phyloP scores from a whole-genome alignment of 495 filamentous ascomycete species.

The Durotheca rogersii region DNA sequence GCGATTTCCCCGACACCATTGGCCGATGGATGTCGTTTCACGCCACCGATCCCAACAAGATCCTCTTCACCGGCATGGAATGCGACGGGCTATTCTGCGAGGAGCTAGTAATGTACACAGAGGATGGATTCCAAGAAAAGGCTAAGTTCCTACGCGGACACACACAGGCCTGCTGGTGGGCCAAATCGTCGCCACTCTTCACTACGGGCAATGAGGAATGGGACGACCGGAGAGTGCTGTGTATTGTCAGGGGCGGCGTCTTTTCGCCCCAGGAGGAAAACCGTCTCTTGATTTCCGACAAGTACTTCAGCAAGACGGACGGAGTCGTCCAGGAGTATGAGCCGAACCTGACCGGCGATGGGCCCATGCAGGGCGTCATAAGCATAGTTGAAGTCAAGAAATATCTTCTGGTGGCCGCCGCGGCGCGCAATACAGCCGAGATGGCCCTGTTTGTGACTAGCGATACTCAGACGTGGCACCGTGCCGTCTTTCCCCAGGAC shows the following conservation, averaged over 20 bases:
- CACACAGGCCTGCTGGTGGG: conserved; percentile 78
- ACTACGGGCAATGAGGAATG: conserved; percentile 59
- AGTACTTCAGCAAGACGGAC: conserved; percentile 62
- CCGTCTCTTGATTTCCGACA: conserved; percentile 74
- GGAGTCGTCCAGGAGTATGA: conserved; percentile 61
- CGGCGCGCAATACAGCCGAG: conserved; percentile 77
- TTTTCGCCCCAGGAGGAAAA: conserved; percentile 63
- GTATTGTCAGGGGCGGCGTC: conserved; percentile 70
- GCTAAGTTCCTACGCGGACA: conserved; percentile 61
- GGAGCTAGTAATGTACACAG: conserved; percentile 72
- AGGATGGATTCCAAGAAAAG: conserved; percentile 71
- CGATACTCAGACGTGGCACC: conserved; percentile 82
- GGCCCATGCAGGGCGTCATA: conserved; percentile 70
- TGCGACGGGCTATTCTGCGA: conserved; percentile 60
- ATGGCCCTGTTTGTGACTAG: conserved; percentile 80
- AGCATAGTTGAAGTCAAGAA: conserved; percentile 78
- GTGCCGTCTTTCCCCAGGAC: conserved; percentile 78
- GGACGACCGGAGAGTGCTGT: conserved; percentile 68
- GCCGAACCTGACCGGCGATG: conserved; percentile 69
- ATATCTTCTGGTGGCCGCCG: conserved; percentile 80
- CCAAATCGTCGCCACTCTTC: conserved; percentile 71
- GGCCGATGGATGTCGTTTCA: conserved; percentile 65
- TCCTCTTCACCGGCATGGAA: conserved; percentile 74
- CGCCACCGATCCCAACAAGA: conserved; percentile 73
- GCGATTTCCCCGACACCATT: conserved; percentile 46